Base-by-base conservation (phyloP, 257 asterid species). In the Anisodus acutangulus region DNA sequence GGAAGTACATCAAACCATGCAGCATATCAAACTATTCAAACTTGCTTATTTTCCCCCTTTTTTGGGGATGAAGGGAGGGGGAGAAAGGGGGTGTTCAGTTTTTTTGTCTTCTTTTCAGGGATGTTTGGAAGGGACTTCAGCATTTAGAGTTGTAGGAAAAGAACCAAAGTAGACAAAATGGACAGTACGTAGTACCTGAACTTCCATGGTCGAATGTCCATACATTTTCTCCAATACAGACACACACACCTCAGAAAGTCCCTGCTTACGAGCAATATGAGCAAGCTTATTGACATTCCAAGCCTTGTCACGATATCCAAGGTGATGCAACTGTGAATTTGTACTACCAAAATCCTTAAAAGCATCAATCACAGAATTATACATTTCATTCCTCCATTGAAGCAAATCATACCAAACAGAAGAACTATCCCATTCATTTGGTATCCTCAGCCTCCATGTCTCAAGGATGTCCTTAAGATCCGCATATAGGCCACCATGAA, bases 231-330 rank as follows among this genome's bases (percentile, higher is more conserved):
- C 98, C 74, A 97, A 91, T 80, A 97, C 91, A 82, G 95, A 90
- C 87, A 97, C 99, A 84, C 99, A 97, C 83, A 95, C 98, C 87
- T 97, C 99, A 88, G 87, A 82, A 66, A 97, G 87, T 15, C 97
- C 98, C 86, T 97, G 99, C 90, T 97, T 97, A 60, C 98, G 98
- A 82, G 99, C 91, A 86, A 95, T 91, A 86, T 90, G 98, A 82
- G 99, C 98, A 88, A 97, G 98, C 93, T 94, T 97, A 91, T 97
- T 97, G 85, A 97, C 99, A 87, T 93, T 97, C 99, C 99, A 97
- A 69, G 99, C 99, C 89, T 97, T 97, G 91, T 97, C 99, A 58
- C 99, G 99, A 87, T 90, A 97, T 85, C 99, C 99, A 85, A 97
- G 97, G 91, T 93, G 98, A 88, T 95, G 97, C 89, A 97, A 89